Conservation (phyloP, 805 yeast genomes). For the Ogataea pignaliae region DNA sequence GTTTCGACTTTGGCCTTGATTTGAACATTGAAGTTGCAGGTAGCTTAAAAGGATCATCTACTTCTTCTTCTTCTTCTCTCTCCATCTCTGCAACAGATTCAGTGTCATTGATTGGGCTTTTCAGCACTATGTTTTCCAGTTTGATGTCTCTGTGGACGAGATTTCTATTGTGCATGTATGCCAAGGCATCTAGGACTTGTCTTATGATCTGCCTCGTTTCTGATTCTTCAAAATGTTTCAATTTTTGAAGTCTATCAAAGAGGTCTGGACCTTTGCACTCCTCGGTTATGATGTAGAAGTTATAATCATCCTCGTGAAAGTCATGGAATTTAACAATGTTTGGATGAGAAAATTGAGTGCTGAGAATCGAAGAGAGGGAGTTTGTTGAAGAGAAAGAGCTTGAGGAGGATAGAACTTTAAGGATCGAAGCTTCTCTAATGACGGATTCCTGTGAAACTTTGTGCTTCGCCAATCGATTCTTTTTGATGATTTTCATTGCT, state of each 20-base stretch:
- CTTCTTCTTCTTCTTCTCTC: too few species aligned
- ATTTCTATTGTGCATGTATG: conserved; percentile 62
- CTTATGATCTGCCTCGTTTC: conserved; percentile 66
- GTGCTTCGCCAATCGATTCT: background rate
- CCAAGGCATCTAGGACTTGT: conserved; percentile 67
- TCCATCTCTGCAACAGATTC: too few species aligned
- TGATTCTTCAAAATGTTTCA: conserved; percentile 74
- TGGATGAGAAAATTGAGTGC: too few species aligned
- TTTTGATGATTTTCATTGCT: conserved; percentile 1
- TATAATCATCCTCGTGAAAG: conserved; percentile 83
- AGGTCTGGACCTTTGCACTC: conserved; percentile 87
- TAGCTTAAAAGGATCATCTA: too few species aligned
- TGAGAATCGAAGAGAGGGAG: too few species aligned
- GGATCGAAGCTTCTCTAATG: conserved; percentile 49
- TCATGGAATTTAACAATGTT: conserved; percentile 69
- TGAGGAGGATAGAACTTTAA: conserved; percentile 50
- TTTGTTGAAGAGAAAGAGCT: conserved; percentile 55
- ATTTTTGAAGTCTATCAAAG: conserved; percentile 69
- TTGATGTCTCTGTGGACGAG: conserved; percentile 87
- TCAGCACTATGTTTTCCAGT: conserved; percentile 78
- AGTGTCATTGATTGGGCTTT: conserved; percentile 23
- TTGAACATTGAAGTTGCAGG: conserved; percentile 51
- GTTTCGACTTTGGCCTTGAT: conserved; percentile 27
- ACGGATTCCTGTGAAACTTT: background rate
- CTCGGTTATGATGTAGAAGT: conserved; percentile 82